These are phyloP conservation scores for Leccinum ochraceum DNA, from an alignment of 768 basidiomycete genomes.

Conservation along the genomic window DNA sequence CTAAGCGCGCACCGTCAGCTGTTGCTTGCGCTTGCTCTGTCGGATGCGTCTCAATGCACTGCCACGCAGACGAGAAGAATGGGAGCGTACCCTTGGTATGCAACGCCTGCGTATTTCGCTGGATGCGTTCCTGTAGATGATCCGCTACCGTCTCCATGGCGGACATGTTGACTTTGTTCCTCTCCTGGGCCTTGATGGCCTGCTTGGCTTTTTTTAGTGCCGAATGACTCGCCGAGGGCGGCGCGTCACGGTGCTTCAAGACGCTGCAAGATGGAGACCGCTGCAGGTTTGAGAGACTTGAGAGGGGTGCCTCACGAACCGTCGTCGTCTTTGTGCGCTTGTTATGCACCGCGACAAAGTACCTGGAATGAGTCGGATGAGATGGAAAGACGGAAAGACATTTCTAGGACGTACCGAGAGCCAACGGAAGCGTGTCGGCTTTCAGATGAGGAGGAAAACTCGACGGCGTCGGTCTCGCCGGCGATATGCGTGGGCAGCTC, in stretches of 20 bases:
- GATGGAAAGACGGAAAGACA: conserved; percentile 3
- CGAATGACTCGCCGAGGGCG: conserved; percentile 89
- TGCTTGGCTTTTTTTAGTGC: conserved; percentile 91
- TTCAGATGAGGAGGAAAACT: conserved; percentile 72
- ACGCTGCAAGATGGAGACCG: conserved; percentile 51
- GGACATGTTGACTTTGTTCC: conserved; percentile 85
- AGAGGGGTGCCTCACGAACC: conserved; percentile 66
- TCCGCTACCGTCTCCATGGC: conserved; percentile 85
- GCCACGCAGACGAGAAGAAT: conserved; percentile 1
- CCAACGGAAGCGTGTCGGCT: conserved; percentile 42
- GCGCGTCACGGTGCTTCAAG: conserved; percentile 56
- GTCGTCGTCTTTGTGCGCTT: conserved; percentile 70
- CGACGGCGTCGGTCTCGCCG: conserved; percentile 80
- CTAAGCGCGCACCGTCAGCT: conserved; percentile 64
- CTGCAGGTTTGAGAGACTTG: conserved; percentile 58
- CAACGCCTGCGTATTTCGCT: conserved; percentile 65
- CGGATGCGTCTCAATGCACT: conserved; percentile 4
- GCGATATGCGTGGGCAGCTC: conserved; percentile 51
- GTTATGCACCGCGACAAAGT: conserved; percentile 82
- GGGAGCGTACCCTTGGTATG: conserved; percentile 64
- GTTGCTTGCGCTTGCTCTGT: conserved; percentile 68
- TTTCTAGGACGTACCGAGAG: no score
- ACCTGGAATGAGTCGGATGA: conserved; percentile 44
- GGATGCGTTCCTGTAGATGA: conserved; percentile 82
- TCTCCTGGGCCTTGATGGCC: conserved; percentile 79